A percentile compares a stretch with the other conserved stretches of the same genome.
Evolutionary conservation across 1,284 basidiomycete species (phyloP).

Genomic region (Ceratobasidium sp.): DNA sequence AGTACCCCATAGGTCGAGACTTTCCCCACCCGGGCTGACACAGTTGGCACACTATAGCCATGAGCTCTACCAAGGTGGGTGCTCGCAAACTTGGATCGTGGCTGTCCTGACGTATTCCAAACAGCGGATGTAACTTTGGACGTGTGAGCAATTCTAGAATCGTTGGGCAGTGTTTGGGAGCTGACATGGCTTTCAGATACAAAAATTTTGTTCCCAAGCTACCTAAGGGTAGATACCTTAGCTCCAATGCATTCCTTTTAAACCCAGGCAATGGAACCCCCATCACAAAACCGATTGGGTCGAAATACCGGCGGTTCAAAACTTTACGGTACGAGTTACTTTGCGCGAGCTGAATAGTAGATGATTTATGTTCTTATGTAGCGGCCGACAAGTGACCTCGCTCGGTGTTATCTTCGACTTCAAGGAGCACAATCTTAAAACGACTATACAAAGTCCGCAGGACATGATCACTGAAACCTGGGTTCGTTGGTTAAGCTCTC

Average conservation of each 20-base stretch:
- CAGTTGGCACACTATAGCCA: not conserved
- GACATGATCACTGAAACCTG: slow-evolving; percentile 35
- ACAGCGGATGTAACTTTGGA: slow-evolving; percentile 37
- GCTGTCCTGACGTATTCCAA: not conserved
- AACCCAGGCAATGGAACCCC: not conserved
- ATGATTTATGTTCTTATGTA: not conserved
- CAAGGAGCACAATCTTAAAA: slow-evolving; percentile 35
- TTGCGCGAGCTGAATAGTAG: not conserved
- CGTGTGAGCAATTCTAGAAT: not conserved
- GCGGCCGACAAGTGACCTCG: slow-evolving; percentile 43
- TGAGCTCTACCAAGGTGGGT: slow-evolving; percentile 33
- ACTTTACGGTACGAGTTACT: slow-evolving; percentile 16
- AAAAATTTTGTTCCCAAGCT: slow-evolving; percentile 33
- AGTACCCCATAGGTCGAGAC: slow-evolving; percentile 6
- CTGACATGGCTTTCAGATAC: slow-evolving; percentile 3
- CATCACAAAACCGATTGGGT: slow-evolving; percentile 20
- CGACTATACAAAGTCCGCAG: slow-evolving; percentile 18
- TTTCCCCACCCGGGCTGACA: not conserved
- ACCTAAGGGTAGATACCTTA: slow-evolving; percentile 21
- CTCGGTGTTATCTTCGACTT: slow-evolving; percentile 41
- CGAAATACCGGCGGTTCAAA: slow-evolving; percentile 39
- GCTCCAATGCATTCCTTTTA: slow-evolving; percentile 32
- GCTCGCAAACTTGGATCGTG: not conserved
- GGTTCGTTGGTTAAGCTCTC: not conserved
- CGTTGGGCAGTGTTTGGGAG: not conserved